Evolutionary conservation across 1,284 basidiomycete genomes (phyloP), one percentile per base, ranked within the genome.

Genomic region (Sporisorium reilianum): DNA sequence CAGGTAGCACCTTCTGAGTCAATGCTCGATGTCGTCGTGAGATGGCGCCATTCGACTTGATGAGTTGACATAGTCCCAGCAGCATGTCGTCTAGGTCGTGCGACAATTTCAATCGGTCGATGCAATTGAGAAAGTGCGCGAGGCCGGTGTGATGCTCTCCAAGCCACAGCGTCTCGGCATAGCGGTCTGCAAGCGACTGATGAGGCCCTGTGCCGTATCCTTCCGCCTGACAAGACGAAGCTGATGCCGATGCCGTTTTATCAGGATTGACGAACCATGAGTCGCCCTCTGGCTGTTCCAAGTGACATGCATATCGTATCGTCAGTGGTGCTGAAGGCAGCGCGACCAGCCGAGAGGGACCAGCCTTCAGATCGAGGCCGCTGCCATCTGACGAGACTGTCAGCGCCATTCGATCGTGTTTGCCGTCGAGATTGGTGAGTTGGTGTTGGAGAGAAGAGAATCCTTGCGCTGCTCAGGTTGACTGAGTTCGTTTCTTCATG

Each of bases 71-170:
- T 0, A 72, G 64, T 5, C 54, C 64, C 14, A 64, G 40, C 12
- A 72, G 38, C 16, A 75, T 30, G 11, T 56, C 52, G 25, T 60
- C 56, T 9, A 62, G n/a, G 23, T 54, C 48, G 16, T 61, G 53
- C 18, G 67, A 60, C 5, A 28, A 28, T 20, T 38, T 56, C 22
- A 70, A 16, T 4, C 64, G 63, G 22, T 67, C 57, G 51, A 74
- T 52, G 55, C 64, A 68, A 16, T 36, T 14, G n/a, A 75, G 50
- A 42, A 75, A 75, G 50, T 61, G 51, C 22, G 44, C 34, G 2
- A 75, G 61, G n/a, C 68, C 51, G 3, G 67, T 75, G 48, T 75
- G 73, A 25, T 55, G 49, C 40, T 75, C 73, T 18, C 73, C 73
- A 7, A 75, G 68, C 73, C 73, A 75, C 4, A 75, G 49, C 0